Evolutionary conservation across 2,329 filamentous ascomycete genomes (phyloP), one percentile per base, ranked within the genome.

Genomic region (Aureobasidium sp.): DNA sequence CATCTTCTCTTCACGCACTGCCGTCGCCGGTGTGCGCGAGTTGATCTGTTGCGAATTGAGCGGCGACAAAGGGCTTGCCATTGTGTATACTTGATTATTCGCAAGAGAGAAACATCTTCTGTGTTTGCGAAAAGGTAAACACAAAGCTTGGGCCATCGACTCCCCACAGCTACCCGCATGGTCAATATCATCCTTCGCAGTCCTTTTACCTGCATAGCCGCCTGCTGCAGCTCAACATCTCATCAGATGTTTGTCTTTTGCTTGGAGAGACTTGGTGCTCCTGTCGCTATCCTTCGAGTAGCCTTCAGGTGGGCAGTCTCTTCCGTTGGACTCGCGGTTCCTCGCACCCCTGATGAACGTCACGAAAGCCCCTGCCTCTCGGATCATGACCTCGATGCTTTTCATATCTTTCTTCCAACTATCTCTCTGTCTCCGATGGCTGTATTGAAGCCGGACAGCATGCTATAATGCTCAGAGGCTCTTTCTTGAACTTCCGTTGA

Each of bases 11-110:
- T 41, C 49, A 29, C 60, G 60, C 41, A 51, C 34, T 5, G 27
- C 52, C 1, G 61, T 62, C 4, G 44, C 25, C 1, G 61, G 61
- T 4, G 61, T 49, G 37, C 61, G 61, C 22, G 34, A 29, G 31
- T 64, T 64, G 52, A 64, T n/a, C 22, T 53, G 57, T 5, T 39
- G 37, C 22, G 49, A 48, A n/a, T 15, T 41, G 5, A 61, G 37
- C 9, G 63, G 63, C 52, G 63, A 64, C 34, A 64, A 31, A 14
- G 63, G 44, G 34, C 51, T 62, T 48, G 63, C 55, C 63, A 64
- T 64, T 29, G 51, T 55, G 20, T 20, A 2, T 27, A 22, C 8
- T 9, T 15, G 22, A 15, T 29, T 55, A 15, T 17, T 41, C 36
- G 8, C n/a, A 27, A 12, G 34, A 11, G 6, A 41, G 14, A 55